Evolutionary conservation across 2,329 filamentous ascomycete genomes (phyloP).

Genomic region (Metarhizium brunneum): DNA sequence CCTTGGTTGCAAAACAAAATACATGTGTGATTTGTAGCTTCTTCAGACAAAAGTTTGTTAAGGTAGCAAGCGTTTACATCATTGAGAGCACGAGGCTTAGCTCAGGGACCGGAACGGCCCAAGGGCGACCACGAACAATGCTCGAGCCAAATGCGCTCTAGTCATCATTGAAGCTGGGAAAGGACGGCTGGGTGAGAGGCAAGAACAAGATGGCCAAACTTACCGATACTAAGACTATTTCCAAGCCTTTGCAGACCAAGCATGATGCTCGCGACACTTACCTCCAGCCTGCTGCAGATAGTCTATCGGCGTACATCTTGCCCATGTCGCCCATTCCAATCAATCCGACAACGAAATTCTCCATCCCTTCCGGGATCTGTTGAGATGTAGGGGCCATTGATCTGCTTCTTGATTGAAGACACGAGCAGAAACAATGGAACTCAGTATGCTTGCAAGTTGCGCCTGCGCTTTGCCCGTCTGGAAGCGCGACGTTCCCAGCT

Average conservation of each 20-base stretch:
- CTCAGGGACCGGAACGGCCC: slow-evolving; percentile 68
- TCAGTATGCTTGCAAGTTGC: slow-evolving; percentile 14
- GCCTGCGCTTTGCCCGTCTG: not conserved
- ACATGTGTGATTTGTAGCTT: slow-evolving; percentile 6
- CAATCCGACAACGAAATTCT: slow-evolving; percentile 74
- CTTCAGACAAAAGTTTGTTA: slow-evolving; percentile 74
- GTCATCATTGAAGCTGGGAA: slow-evolving; percentile 69
- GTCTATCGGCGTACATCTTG: slow-evolving; percentile 87
- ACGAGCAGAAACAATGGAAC: slow-evolving; percentile 14
- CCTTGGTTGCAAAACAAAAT: not conserved
- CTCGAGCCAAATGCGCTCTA: slow-evolving; percentile 99
- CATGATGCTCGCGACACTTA: slow-evolving; percentile 30
- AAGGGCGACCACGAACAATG: slow-evolving; percentile 58
- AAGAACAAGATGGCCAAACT: slow-evolving; percentile 15
- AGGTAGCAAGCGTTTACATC: slow-evolving; percentile 99
- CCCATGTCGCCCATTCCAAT: slow-evolving; percentile 99
- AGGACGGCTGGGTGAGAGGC: slow-evolving; percentile 3
- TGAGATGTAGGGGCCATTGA: slow-evolving; percentile 19
- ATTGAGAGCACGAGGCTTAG: slow-evolving; percentile 62
- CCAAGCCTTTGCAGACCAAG: slow-evolving; percentile 8
- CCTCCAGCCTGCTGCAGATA: slow-evolving; percentile 95
- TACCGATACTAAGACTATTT: slow-evolving; percentile 21
- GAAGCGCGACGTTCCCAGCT: not conserved
- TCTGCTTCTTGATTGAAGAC: slow-evolving; percentile 14
- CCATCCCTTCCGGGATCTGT: slow-evolving; percentile 38